These are phyloP conservation scores for Bifiguratus adelaidae DNA, from an alignment of 192 early-diverging fungal genomes.

Conservation along the genomic window DNA sequence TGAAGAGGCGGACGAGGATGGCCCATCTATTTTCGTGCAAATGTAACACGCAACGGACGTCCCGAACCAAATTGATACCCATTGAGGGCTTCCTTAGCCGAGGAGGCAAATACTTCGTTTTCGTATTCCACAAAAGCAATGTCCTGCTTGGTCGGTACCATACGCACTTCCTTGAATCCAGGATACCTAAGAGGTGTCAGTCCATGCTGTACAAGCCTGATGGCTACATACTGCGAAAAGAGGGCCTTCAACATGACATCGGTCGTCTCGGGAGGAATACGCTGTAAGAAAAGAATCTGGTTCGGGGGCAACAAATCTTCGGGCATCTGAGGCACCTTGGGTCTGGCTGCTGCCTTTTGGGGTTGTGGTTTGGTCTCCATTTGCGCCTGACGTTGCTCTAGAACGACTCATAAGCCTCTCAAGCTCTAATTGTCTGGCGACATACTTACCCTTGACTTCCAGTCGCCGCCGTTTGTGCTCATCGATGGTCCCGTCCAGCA, in stretches of 20 bases:
- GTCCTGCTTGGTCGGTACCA: constrained; percentile 81
- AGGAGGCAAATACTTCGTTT: constrained; percentile 67
- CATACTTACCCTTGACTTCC: constrained; percentile 53
- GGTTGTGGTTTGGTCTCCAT: no score
- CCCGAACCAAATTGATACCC: constrained; percentile 51
- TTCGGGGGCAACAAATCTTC: constrained; percentile 82
- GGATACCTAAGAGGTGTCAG: constrained; percentile 54
- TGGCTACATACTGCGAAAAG: constrained; percentile 60
- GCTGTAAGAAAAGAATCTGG: constrained; percentile 89
- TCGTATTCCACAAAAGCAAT: constrained; percentile 98
- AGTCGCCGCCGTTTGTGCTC: constrained; percentile 47
- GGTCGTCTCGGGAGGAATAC: constrained; percentile 62
- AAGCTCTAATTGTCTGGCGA: no score
- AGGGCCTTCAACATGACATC: constrained; percentile 48
- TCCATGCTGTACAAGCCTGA: no score
- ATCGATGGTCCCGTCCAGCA: constrained; percentile 53
- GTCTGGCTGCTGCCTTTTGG: constrained; percentile 7
- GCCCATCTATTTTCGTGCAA: constrained; percentile 57
- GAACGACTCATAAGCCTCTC: no score
- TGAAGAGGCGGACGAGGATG: no score
- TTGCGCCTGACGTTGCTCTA: no score
- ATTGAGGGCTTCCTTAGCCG: constrained; percentile 64
- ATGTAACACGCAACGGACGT: constrained; percentile 73
- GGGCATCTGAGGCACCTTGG: constrained; percentile 23
- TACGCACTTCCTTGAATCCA: constrained; percentile 94